These are phyloP conservation scores for Lignosus rhinocerotis DNA, from an alignment of 1,284 basidiomycete genomes.

Conservation along the genomic window DNA sequence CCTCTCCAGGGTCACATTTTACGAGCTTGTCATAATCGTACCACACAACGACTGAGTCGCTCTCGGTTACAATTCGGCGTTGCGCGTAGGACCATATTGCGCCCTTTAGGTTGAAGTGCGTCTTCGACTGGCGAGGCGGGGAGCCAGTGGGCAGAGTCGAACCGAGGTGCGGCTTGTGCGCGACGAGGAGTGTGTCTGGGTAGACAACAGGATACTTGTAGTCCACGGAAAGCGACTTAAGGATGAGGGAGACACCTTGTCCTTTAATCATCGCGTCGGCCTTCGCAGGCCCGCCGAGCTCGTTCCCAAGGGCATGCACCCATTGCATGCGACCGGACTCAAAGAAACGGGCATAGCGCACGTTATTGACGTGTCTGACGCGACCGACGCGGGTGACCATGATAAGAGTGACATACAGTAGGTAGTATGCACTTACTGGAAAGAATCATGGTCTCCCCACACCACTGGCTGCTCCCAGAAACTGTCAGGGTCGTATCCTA, in stretches of 20 bases:
- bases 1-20: conserved; percentile 62
- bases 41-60: conserved; percentile 68
- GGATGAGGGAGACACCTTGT: conserved; percentile 65
- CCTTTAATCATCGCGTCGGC: conserved; percentile 58
- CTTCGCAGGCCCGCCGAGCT: conserved; percentile 57
- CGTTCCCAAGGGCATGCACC: conserved; percentile 54
- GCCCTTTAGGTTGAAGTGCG: conserved; percentile 50
- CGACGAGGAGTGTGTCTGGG: conserved; percentile 72
- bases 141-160: conserved; percentile 10
- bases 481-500: conserved; percentile 59
- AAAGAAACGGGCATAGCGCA: conserved; percentile 61
- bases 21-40: conserved; percentile 68
- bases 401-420: neutral
- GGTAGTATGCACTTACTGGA: conserved; percentile 53
- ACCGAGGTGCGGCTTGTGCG: conserved; percentile 45
- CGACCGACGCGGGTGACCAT: neutral
- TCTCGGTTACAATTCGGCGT: conserved; percentile 59
- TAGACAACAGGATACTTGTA: conserved; percentile 69
- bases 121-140: conserved; percentile 32
- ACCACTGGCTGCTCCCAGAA: conserved; percentile 73
- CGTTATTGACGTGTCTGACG: conserved; percentile 75
- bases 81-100: conserved; percentile 66
- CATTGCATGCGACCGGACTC: conserved; percentile 73
- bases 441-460: conserved; percentile 78
- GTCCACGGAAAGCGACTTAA: conserved; percentile 67